Base-by-base conservation (phyloP, 2,329 filamentous ascomycete species). In the Phaeosphaeria sp. region DNA sequence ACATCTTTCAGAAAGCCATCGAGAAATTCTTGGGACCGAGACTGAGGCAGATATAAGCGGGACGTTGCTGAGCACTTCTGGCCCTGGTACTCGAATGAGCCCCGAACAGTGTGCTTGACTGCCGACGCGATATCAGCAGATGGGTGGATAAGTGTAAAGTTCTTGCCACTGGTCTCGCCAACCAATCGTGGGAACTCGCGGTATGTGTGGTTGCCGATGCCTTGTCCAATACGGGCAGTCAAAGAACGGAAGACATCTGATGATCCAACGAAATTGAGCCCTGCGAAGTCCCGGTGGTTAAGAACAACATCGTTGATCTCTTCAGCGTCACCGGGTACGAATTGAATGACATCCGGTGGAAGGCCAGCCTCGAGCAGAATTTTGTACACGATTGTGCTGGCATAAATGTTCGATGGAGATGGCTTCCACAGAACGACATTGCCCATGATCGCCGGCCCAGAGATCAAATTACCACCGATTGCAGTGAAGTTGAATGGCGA, bases 341-440 rank as follows among this genome's bases (percentile, higher is more conserved):
- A 97, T 78, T 97, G 93, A 63, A 97, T 92, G 50, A 97, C 93
- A 68, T 93, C 87, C 71, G 86, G 86, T 36, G 93, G 93, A 52
- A 97, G 86, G 50, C 93, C 93, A 27, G 93, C 93, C 81, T 97
- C 93, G n/a, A 95, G 81, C 15, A 97, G 84, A 74, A 97, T 95
- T 75, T 93, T 86, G 82, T 96, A 92, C 43, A 96, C 84, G 55
- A 97, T 82, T 85, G 90, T 94, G 82, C 92, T 96, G 64, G 90
- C 92, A 22, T 90, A 90, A 63, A 97, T 90, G 47, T 93, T 91
- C 17, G 83, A 89, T 65, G 93, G 91, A 6, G 91, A 94, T 11
- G 93, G 93, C 84, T 97, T 97, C 93, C 93, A 97, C 42, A 97
- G 81, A 3, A 96, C 92, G 1, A 97, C 93, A 75, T 97, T 97